phyloP scores from a whole-genome alignment of 345 rosid species.

The Durio zibethinus region DNA sequence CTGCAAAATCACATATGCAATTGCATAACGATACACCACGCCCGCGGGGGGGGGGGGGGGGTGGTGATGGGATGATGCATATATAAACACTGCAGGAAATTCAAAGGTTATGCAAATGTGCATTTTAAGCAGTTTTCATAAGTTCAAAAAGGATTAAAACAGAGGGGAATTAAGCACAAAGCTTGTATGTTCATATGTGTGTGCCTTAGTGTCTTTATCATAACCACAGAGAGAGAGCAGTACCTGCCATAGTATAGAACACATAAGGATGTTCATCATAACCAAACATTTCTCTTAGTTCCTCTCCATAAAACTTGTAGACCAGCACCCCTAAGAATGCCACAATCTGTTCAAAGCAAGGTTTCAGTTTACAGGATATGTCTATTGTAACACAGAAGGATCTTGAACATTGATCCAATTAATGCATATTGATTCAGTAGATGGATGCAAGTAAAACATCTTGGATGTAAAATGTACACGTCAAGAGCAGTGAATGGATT shows the following conservation, averaged over 20 bases:
- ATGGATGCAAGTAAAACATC: neutral
- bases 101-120: neutral
- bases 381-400: neutral
- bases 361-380: conserved; percentile 14
- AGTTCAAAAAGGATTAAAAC: neutral
- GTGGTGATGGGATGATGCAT: no score
- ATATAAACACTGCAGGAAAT: neutral
- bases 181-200: neutral
- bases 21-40: no score
- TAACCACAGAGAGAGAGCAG: neutral
- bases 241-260: conserved; percentile 96
- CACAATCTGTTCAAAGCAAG: conserved; percentile 60
- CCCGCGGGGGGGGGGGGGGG: no score
- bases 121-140: neutral
- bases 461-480: neutral
- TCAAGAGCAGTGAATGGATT: neutral
- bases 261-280: conserved; percentile 98
- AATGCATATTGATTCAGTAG: neutral
- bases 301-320: conserved; percentile 93
- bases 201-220: neutral
- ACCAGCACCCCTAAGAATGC: conserved; percentile 90
- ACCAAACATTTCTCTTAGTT: conserved; percentile 95
- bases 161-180: neutral
- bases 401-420: neutral
- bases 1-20: neutral